These are phyloP conservation scores for Zea luxurians DNA, from an alignment of 176 grass and related monocot species.

Conservation along the genomic window DNA sequence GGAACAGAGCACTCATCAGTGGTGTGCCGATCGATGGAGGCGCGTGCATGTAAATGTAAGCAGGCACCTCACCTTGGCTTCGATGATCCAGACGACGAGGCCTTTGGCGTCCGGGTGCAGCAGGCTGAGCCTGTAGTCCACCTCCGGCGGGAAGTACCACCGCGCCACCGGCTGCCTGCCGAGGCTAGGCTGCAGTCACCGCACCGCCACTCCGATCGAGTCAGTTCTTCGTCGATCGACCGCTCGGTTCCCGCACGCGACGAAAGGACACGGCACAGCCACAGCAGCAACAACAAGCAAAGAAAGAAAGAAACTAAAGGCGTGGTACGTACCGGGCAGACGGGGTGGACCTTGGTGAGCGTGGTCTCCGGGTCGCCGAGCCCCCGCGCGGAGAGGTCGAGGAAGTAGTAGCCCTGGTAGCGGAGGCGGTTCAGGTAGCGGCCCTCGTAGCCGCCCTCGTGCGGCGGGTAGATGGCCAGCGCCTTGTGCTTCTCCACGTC, in stretches of 20 bases:
- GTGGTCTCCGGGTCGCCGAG: constrained; percentile 83
- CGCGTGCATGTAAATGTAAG: not conserved
- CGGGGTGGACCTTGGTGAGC: constrained; percentile 90
- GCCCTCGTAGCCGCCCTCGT: constrained; percentile 97
- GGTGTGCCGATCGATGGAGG: not conserved
- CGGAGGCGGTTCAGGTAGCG: constrained; percentile 83
- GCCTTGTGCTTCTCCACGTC: constrained; percentile 92
- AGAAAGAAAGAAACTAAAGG: too few species aligned
- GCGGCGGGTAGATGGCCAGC: constrained; percentile 79
- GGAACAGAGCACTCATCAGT: not conserved
- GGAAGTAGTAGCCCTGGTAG: constrained; percentile 83
- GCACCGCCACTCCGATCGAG: not conserved
- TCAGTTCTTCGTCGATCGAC: not conserved
- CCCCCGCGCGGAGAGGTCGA: constrained; percentile 80
- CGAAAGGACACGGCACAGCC: not conserved
- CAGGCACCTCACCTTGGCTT: constrained; percentile 60
- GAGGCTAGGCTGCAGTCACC: constrained; percentile 63
- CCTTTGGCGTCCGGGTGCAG: constrained; percentile 87
- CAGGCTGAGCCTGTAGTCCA: constrained; percentile 88
- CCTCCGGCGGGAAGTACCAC: constrained; percentile 95
- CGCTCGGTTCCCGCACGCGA: too few species aligned
- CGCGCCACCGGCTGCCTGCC: constrained; percentile 87
- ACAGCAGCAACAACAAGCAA: not conserved
- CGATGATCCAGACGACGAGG: constrained; percentile 77
- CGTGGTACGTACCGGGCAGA: constrained; percentile 59